Base-by-base conservation (phyloP, 2,329 filamentous ascomycete genomes). In the Calycina herbarum region DNA sequence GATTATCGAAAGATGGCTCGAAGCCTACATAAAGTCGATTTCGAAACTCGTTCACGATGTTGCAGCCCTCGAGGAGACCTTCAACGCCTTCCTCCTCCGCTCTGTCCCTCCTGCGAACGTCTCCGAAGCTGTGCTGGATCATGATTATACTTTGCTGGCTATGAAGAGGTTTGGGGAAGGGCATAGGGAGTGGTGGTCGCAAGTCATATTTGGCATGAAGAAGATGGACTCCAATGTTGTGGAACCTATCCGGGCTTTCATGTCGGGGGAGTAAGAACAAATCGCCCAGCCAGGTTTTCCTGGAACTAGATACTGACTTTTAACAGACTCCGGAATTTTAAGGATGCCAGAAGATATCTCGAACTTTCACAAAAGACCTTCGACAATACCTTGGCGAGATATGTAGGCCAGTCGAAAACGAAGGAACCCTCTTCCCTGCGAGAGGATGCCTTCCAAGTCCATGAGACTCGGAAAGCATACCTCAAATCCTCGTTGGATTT, bases 361-460 rank as follows among this genome's bases (percentile, higher is more conserved):
- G 94, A 97, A 66, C 82, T 86, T 58, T 83, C 92, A 0, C 95
- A 99, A 78, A 92, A 93, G 78, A 85, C 86, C 2, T 97, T 94
- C 74, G 95, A 99, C 76, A 85, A 86, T 63, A 87, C 91, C 2
- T 85, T 97, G 65, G 86, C 91, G 27, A 88, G 94, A 66, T 98
- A 96, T 75, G 85, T 93, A 5, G 83, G 86, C 2, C 93, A 97
- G 78, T 91, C 89, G 70, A 98, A 97, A 81, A 89, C 92, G 5
- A 99, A 98, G 79, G 95, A 99, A 78, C 87, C 94, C 0, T 97
- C 93, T 0, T 87, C 93, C 0, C 82, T 99, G 64, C 86, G 95
- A 67, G 95, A 99, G 77, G 95, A 99, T 78, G 95, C 95, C 0
- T 99, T 99, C 74, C 89, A 95, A 76, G 87, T 98, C 45, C 95